Base-by-base conservation (phyloP, 768 basidiomycete genomes). In the Amyloporia xantha region DNA sequence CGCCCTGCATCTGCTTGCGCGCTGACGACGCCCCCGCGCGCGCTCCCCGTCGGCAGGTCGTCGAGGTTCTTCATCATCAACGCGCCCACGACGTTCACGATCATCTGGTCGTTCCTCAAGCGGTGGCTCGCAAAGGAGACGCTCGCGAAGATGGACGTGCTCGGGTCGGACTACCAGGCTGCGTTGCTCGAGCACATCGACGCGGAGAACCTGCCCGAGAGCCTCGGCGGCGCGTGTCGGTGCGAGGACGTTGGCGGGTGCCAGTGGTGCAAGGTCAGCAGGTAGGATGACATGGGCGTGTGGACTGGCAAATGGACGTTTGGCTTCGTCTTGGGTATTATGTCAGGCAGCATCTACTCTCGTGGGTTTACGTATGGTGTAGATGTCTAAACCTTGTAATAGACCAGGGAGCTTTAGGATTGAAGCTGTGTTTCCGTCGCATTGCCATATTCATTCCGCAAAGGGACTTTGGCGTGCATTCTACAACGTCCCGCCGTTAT, bases 91-190 rank as follows among this genome's bases (percentile, higher is more conserved):
- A 78, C 81, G 2, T 88, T 89, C 64, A 77, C 86, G 1, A 72
- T 76, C 26, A 86, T 89, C 49, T 89, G 85, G 86, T 68, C 70
- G 37, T 62, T 77, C 44, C 71, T 89, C 20, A 83, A 77, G 59
- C 81, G 76, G 2, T 87, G 86, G 86, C 66, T 89, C 44, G 73
- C 84, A 12, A 81, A 81, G 59, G 84, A 84, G 59, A 87, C 86
- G 0, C 73, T 68, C 1, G 76, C 73, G 28, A 88, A 88, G 62
- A 71, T 89, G 41, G 73, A 79, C 47, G 74, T 90, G 15, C 64
- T 85, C 19, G 83, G 84, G 21, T 64, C 71, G 44, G 71, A 86
- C 59, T 86, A 86, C 62, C 62, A 70, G 51, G 62, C 72, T 0
- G 70, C 69, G 19, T 69, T 90, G 26, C 69, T 85, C 20, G 71